Base-by-base conservation (phyloP, 2,329 filamentous ascomycete genomes). In the Aspergillus pseudoviridinutans region DNA sequence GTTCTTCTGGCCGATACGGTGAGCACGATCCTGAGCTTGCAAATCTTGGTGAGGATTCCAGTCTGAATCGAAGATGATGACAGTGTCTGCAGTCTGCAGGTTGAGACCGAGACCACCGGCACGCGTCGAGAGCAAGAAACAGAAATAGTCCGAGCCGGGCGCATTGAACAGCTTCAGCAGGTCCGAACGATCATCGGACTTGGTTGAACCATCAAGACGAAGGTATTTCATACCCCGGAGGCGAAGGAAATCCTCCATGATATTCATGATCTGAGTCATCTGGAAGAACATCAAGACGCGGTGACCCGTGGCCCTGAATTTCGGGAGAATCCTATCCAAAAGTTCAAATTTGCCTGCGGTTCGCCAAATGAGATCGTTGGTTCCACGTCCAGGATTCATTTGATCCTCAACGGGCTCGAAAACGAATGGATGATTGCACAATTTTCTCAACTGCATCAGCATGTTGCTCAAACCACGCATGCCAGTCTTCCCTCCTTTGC, bases 201-300 rank as follows among this genome's bases (percentile, higher is more conserved):
- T 99, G 49, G 94, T 99, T 0, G 92, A 94, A 79, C 94, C 94
- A 70, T 99, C 94, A 58, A 99, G 82, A 72, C 94, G 92, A 64
- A 99, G 82, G 72, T 96, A 99, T 69, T 89, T 83, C 65, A 96
- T 82, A 50, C 88, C 89, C 63, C 91, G 85, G 69, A 91, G 88
- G 3, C 93, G 88, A 61, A 99, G 78, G 74, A 96, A 99, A 73
- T 99, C 94, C 68, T 99, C 94, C 94, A 99, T 97, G 70, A 99
- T 99, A 77, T 99, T 96, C 94, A 99, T 99, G 72, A 99, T 99
- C 61, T 96, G 92, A 3, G 94, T 99, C 94, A 99, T 99, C 75
- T 99, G 94, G 83, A 99, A 99, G 84, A 99, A 99, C 90, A 99
- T 97, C 74, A 99, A 82, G 28, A 97, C 92, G 76, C 94, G 89